Percentiles rank a stretch among this genome's conserved stretches.
Evolutionary conservation across 2,329 filamentous ascomycete species (phyloP).

Genomic region (Hymenoscyphus albidus): DNA sequence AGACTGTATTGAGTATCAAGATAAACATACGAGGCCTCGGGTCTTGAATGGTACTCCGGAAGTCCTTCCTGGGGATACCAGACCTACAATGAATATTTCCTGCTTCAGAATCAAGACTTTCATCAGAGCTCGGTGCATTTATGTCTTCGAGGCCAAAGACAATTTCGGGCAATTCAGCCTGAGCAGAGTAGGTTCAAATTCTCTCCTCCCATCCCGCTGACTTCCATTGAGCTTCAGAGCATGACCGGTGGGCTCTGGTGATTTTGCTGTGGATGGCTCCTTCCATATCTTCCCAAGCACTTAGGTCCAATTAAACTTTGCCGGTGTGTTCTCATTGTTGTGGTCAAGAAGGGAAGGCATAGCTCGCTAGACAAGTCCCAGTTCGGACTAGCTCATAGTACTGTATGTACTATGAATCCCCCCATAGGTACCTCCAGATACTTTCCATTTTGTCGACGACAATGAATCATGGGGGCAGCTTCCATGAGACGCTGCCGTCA

Average conservation of each 20-base stretch:
- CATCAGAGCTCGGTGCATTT: too few relatives aligned
- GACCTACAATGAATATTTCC: background rate
- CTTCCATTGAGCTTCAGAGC: background rate
- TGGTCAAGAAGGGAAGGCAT: background rate
- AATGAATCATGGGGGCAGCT: background rate
- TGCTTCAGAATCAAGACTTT: background rate
- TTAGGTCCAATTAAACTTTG: too few relatives aligned
- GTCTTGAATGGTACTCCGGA: background rate
- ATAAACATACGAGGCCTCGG: background rate
- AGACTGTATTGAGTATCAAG: background rate
- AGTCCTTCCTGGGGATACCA: background rate
- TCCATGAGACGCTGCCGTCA: constrained; percentile 13
- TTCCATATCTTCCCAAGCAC: background rate
- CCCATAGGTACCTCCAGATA: background rate
- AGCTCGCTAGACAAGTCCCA: background rate
- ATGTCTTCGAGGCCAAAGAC: too few relatives aligned
- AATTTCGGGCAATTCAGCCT: background rate
- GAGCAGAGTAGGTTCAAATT: background rate
- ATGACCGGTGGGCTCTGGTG: background rate
- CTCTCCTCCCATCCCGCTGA: background rate
- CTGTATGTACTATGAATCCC: background rate
- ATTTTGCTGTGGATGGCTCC: background rate
- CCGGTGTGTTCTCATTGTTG: background rate
- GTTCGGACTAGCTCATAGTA: background rate
- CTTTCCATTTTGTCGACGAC: background rate